Percentiles rank a stretch among this genome's conserved stretches.
These are phyloP conservation scores for Trichoderma aggressivum DNA, from an alignment of 2,329 filamentous ascomycete species.

Conservation along the genomic window DNA sequence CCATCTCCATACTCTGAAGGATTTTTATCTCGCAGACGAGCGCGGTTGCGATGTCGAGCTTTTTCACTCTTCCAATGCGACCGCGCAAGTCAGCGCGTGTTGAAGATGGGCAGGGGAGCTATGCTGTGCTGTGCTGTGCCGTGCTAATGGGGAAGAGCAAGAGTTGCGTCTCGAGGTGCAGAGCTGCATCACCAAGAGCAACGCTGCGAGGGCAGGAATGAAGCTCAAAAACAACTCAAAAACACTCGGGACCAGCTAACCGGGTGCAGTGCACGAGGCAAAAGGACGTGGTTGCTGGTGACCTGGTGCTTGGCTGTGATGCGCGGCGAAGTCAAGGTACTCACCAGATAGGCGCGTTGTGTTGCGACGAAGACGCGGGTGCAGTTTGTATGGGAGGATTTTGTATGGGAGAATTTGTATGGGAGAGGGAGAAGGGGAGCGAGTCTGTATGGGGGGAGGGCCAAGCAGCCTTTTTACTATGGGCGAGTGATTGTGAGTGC, in stretches of 20 bases:
- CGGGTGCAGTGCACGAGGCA: conserved; percentile 13
- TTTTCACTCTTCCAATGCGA: conserved; percentile 16
- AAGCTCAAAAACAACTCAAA: conserved; percentile 23
- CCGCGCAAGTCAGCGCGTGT: conserved; percentile 19
- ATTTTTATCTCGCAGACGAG: conserved; percentile 26
- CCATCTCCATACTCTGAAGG: conserved; percentile 36
- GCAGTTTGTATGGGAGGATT: conserved; percentile 50
- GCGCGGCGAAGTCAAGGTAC: conserved; percentile 46
- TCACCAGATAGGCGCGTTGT: conserved; percentile 47
- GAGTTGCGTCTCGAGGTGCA: conserved; percentile 10
- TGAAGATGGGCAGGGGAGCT: conserved; percentile 4
- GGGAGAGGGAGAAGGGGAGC: conserved; percentile 55
- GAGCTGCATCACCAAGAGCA: conserved; percentile 14
- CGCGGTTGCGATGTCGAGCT: conserved; percentile 27
- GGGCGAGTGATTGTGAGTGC: conserved; percentile 60
- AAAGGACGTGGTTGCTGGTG: conserved; percentile 21
- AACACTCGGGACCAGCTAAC: conserved; percentile 17
- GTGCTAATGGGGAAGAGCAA: conserved; percentile 20
- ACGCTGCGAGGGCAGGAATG: conserved; percentile 17
- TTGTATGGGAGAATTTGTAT: conserved; percentile 58
- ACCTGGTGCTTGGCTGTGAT: conserved; percentile 40
- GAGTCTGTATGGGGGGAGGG: conserved; percentile 53
- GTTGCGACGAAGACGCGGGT: conserved; percentile 43
- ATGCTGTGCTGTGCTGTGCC: background rate
- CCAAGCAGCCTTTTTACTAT: conserved; percentile 62